Base-by-base conservation (phyloP, 805 yeast species). In the Komagataella mondaviorum region DNA sequence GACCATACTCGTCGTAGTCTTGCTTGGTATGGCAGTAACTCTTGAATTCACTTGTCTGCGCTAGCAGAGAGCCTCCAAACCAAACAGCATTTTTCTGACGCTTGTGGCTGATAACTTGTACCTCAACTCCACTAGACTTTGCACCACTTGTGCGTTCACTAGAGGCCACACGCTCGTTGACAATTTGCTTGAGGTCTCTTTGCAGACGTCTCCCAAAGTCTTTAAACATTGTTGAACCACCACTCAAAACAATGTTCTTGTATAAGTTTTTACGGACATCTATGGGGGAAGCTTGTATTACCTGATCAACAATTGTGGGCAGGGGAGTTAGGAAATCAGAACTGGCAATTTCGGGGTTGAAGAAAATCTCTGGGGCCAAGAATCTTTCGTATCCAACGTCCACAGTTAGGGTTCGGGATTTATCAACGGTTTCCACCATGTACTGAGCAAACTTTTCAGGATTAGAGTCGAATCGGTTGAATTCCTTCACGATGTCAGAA, bases 1-100 rank as follows among this genome's bases (percentile, higher is more conserved):
- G 99, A 39, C 99, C 99, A 63, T 84, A 84, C 71, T 93, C 99
- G 63, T 93, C 99, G 68, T 93, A 93, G 64, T 93, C 99, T 63
- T 85, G 83, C 72, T 93, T 93, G 22, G 99, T 91, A 72, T 93
- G 93, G 67, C 98, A 93, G 69, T 90, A 90, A 67, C 95, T 81
- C 69, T 85, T 88, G 72, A 93, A 93, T 70, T 93, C 99, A 20
- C 95, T 82, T 8, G 99, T 93, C 72, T 91, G 98, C 1, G 99
- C 98, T 64, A 93, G 76, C 59, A 93, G 72, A 18, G 96, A 86
- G 58, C 99, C 99, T 60, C 99, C 99, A 65, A 91, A 93, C 99
- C 99, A 93, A 53, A 93, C 99, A 3, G 99, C 99, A 63, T 93
- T 88, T 67, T 96, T 80, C 73, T 93, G 99, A 70, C 93, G 86